Percentiles rank a stretch among this genome's conserved stretches.
phyloP scores from a whole-genome alignment of 257 asterid species.

The Penstemon davidsonii region DNA sequence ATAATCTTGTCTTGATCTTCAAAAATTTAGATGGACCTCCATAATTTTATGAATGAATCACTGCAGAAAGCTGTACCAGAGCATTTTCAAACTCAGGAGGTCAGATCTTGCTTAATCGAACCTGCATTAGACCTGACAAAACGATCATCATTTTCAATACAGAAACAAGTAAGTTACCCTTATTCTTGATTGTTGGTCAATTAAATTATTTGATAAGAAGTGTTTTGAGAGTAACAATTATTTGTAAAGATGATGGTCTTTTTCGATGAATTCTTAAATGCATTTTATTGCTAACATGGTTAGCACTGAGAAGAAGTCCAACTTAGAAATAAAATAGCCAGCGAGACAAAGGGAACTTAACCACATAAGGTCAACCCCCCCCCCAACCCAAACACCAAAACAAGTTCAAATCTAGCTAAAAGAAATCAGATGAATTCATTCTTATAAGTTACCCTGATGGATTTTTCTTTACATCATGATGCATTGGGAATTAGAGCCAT shows the following conservation, averaged over 20 bases:
- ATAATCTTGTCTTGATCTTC: conserved; percentile 20
- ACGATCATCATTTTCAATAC: conserved; percentile 32
- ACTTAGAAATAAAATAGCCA: too few species aligned
- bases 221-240: conserved; percentile 16
- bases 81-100: conserved; percentile 38
- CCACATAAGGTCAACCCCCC: too few species aligned
- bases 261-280: not conserved
- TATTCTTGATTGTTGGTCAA: conserved; percentile 16
- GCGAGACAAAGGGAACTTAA: too few species aligned
- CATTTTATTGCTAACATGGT: not conserved
- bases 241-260: not conserved
- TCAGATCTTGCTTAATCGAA: conserved; percentile 34
- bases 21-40: conserved; percentile 16
- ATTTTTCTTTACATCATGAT: not conserved
- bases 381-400: too few species aligned
- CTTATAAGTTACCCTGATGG: conserved; percentile 4
- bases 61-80: conserved; percentile 55
- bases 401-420: too few species aligned
- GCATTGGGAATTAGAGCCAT: not conserved
- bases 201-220: not conserved
- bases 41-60: conserved; percentile 30
- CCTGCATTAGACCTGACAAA: conserved; percentile 34
- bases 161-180: conserved; percentile 50
- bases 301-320: too few species aligned
- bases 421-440: not conserved